These are phyloP conservation scores for Didymella pinodella DNA, from an alignment of 2,329 filamentous ascomycete genomes.

Conservation along the genomic window DNA sequence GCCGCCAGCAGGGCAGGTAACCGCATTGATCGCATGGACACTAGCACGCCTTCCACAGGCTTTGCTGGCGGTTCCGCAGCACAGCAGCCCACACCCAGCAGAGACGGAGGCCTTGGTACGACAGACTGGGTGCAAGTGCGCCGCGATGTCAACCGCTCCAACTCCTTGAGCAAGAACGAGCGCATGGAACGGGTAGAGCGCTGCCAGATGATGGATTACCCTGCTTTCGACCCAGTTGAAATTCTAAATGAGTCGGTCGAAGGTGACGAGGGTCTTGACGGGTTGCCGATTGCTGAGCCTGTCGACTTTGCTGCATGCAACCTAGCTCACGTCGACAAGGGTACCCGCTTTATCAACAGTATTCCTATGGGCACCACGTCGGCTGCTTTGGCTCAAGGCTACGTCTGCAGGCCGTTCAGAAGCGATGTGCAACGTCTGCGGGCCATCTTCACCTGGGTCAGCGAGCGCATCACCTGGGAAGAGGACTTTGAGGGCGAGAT, in stretches of 20 bases:
- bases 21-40: conserved; percentile 38
- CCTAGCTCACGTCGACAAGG: conserved; percentile 91
- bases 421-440: conserved; percentile 92
- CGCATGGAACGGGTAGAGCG: conserved; percentile 83
- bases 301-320: conserved; percentile 83
- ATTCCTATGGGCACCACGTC: conserved; percentile 84
- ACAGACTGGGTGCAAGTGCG: conserved; percentile 98
- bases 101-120: conserved; percentile 73
- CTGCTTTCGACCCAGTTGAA: conserved; percentile 87
- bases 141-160: conserved; percentile 93
- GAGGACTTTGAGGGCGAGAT: conserved; percentile 88
- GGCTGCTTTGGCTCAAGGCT: conserved; percentile 83
- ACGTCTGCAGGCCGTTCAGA: conserved; percentile 91
- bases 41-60: conserved; percentile 57
- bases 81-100: conserved; percentile 56
- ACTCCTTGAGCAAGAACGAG: conserved; percentile 90
- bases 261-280: conserved; percentile 88
- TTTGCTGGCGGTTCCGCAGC: conserved; percentile 60
- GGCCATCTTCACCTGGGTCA: conserved; percentile 96
- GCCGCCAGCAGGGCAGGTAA: conserved; percentile 42
- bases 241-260: conserved; percentile 84
- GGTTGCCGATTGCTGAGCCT: conserved; percentile 80
- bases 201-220: conserved; percentile 93
- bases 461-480: conserved; percentile 95
- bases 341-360: conserved; percentile 85